These are phyloP conservation scores for Leishmania major DNA, from an alignment of 208 protist genomes.

Conservation along the genomic window DNA sequence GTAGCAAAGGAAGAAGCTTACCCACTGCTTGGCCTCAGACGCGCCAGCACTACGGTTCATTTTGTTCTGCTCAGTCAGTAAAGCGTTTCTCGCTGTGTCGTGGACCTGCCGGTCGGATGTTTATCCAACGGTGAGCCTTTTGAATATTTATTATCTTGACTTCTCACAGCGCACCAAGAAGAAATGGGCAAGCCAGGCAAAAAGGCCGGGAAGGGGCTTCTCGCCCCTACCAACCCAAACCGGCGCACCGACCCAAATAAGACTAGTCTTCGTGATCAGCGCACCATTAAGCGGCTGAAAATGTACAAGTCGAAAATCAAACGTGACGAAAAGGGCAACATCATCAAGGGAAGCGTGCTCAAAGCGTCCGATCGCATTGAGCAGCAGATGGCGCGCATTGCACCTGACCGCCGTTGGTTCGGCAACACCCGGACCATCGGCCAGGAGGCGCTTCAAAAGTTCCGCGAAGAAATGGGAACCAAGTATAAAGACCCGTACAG, in stretches of 20 bases:
- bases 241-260: constrained; percentile 79
- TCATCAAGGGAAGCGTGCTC: constrained; percentile 90
- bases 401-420: constrained; percentile 97
- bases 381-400: constrained; percentile 92
- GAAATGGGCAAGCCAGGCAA: constrained; percentile 92
- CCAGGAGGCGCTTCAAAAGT: constrained; percentile 96
- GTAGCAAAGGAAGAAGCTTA: background rate
- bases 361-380: constrained; percentile 86
- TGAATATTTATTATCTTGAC: constrained; percentile 11
- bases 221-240: constrained; percentile 88
- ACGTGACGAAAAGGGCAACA: constrained; percentile 92
- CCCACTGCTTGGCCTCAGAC: background rate
- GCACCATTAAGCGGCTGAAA: constrained; percentile 88
- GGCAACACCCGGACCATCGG: constrained; percentile 97
- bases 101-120: background rate
- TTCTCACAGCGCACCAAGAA: background rate
- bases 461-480: constrained; percentile 95
- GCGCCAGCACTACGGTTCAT: background rate
- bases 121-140: background rate
- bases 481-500: constrained; percentile 98
- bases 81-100: background rate
- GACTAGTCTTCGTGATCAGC: constrained; percentile 81
- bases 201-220: constrained; percentile 86
- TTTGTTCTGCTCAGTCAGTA: background rate
- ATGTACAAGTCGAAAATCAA: constrained; percentile 92